phyloP scores from a whole-genome alignment of 331 rosid genomes.

The Quercus lobata region DNA sequence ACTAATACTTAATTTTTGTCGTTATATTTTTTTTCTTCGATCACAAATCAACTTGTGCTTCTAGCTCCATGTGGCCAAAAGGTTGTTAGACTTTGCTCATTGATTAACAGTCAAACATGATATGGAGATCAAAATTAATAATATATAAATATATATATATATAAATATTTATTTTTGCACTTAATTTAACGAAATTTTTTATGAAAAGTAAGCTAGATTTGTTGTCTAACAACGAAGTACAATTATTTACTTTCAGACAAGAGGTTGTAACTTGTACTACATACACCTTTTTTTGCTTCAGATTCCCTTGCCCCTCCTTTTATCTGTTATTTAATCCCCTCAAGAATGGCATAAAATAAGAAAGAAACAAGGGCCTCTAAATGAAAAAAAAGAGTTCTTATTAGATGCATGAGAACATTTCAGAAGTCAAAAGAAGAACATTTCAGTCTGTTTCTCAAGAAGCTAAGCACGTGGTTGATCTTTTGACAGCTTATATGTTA shows the following conservation, averaged over 20 bases:
- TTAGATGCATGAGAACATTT: conserved; percentile 22
- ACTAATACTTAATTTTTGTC: no score
- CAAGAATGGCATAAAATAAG: neutral
- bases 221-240: neutral
- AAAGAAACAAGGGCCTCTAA: conserved; percentile 8
- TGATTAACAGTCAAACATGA: no score
- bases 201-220: no score
- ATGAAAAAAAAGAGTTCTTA: conserved; percentile 13
- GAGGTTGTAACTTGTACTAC: neutral
- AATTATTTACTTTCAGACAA: neutral
- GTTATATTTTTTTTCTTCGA: no score
- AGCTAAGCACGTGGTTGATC: neutral
- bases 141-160: no score
- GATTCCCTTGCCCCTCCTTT: neutral
- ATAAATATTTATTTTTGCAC: no score
- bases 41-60: no score
- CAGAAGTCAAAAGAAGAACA: neutral
- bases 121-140: no score
- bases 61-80: no score
- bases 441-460: neutral
- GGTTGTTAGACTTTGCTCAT: no score
- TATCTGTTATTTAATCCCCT: neutral
- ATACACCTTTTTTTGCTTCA: neutral
- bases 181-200: no score
- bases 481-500: conserved; percentile 13